Base-by-base conservation (phyloP, 768 basidiomycete species). In the Favolaschia claudopus region DNA sequence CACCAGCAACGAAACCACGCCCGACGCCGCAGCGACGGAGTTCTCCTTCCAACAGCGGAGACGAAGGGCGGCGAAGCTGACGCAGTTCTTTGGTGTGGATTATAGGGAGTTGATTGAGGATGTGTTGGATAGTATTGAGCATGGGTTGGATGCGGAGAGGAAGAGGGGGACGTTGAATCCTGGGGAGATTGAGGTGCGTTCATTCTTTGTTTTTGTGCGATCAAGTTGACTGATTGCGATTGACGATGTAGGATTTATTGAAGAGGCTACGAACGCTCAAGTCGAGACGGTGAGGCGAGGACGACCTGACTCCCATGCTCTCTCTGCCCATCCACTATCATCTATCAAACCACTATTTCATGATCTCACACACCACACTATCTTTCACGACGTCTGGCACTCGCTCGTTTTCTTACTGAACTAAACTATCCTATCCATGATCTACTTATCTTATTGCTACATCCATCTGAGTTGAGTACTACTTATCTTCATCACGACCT, bases 81-180 rank as follows among this genome's bases (percentile, higher is more conserved):
- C 89, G 25, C 82, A 89, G 74, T 94, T 94, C 81, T 95, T 95
- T 74, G 92, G 92, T 22, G 93, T 93, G 37, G 84, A 92, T 70
- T 93, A 95, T 72, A 82, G 86, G 25, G 89, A 91, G 52, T 75
- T 94, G 54, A 87, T 94, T 52, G 81, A 78, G 34, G 89, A 93
- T 69, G 84, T 95, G 29, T 73, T 95, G 62, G 90, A 92, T 63
- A 92, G 89, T 48, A 89, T 95, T 66, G 92, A 93, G 73, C 83
- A 76, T 59, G 79, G 91, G 69, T 68, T 95, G 45, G 85, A 89
- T 67, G 85, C 89, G 64, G 92, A 93, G 70, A 72, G 82, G 48
- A 82, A 76, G 44, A 75, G 77, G 39, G 93, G 92, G 28, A 85
- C 83, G 0, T 71, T 94, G 64, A 78, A 79, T 50, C 82, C 85